Base-by-base conservation (phyloP, 306 rosid genomes). In the Myrica gale region DNA sequence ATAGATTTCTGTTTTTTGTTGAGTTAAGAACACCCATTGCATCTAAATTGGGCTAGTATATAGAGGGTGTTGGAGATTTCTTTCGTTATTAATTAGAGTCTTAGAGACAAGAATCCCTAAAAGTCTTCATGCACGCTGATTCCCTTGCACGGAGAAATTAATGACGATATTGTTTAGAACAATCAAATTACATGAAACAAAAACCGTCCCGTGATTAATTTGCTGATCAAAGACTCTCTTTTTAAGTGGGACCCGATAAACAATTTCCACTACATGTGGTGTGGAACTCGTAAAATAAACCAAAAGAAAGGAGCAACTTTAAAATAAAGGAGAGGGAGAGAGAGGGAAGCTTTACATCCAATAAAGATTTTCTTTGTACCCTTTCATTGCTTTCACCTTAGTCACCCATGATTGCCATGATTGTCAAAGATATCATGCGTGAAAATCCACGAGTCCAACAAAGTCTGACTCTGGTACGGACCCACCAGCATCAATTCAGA, bases 391-490 rank as follows among this genome's bases (percentile, higher is more conserved):
- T 69, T 60, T 75, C 42, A n/a, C n/a, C 12, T 80, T 73, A 39
- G 13, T 46, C 69, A 47, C 50, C 66, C 62, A 50, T 74, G 68
- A 80, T 69, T 51, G 65, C 45, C 79, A 48, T 48, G 53, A 48
- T 48, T 48, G 53, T 48, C 68, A 39, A 56, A 42, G 37, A 45
- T 71, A 75, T 76, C 81, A 76, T 71, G 81, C 67, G 70, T 72
- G 57, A 81, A 81, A 71, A 45, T 71, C 47, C 78, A 76, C 78
- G 63, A 75, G 74, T 70, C 47, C 8, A 63, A 11, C 20, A 48
- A 11, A 48, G 53, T 12, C 53, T 11, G 53, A 48, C 53, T 48
- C 53, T 15, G 16, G 53, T 48, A 15, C 53, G 69, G 47, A 69
- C 69, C 70, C 74, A 68, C 80, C 56, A 37, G 21, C 37, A 61